These are phyloP conservation scores for Mycena maculata DNA, from an alignment of 768 basidiomycete species.

Conservation along the genomic window DNA sequence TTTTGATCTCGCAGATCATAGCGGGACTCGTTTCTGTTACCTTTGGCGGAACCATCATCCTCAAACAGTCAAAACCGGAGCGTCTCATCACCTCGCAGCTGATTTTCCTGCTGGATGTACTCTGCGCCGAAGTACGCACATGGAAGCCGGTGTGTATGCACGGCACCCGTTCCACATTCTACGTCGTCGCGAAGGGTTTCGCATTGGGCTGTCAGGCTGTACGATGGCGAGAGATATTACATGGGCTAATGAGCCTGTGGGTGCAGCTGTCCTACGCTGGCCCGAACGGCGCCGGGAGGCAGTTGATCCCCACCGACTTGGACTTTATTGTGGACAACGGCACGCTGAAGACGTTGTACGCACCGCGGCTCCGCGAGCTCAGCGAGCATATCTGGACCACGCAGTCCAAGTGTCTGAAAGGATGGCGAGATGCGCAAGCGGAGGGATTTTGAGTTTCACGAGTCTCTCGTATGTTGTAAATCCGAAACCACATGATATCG, in stretches of 20 bases:
- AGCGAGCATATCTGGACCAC: conserved; percentile 41
- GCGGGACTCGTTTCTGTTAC: conserved; percentile 40
- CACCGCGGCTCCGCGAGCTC: conserved; percentile 39
- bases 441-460: conserved; percentile 24
- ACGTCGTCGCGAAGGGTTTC: conserved; percentile 44
- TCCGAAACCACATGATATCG: no score
- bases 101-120: conserved; percentile 43
- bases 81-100: conserved; percentile 41
- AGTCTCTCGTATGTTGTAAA: no score
- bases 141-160: conserved; percentile 48
- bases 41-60: conserved; percentile 43
- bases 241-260: conserved; percentile 42
- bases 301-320: conserved; percentile 37
- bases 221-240: conserved; percentile 22
- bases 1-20: conserved; percentile 46
- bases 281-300: conserved; percentile 29
- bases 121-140: conserved; percentile 37
- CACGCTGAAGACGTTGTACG: conserved; percentile 35
- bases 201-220: conserved; percentile 31
- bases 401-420: conserved; percentile 38
- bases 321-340: conserved; percentile 42
- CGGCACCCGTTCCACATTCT: conserved; percentile 44
- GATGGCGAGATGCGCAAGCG: conserved; percentile 32
- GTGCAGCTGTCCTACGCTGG: conserved; percentile 40
- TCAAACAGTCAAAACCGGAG: conserved; percentile 47